phyloP scores from a whole-genome alignment of 1,284 basidiomycete genomes.

The Ceratobasidium sp. region DNA sequence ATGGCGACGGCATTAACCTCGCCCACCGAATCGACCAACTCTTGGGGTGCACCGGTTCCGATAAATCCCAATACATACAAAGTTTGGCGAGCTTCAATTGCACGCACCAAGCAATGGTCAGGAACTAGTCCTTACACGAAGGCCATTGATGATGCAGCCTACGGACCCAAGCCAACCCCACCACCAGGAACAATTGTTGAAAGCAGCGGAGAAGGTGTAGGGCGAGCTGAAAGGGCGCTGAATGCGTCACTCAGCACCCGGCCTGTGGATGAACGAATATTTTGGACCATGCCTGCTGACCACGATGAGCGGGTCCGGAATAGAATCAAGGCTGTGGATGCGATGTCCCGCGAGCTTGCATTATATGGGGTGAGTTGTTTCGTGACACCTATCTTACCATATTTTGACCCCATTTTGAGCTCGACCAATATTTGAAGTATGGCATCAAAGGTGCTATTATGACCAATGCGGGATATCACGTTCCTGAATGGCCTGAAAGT shows the following conservation, averaged over 20 bases:
- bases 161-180: slow-evolving; percentile 7
- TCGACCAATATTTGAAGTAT: slow-evolving; percentile 39
- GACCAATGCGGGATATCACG: slow-evolving; percentile 41
- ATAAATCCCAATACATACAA: slow-evolving; percentile 14
- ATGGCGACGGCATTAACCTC: slow-evolving; percentile 8
- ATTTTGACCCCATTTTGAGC: background rate
- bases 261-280: slow-evolving; percentile 37
- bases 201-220: slow-evolving; percentile 32
- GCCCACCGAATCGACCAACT: background rate
- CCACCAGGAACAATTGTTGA: slow-evolving; percentile 28
- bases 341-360: slow-evolving; percentile 39
- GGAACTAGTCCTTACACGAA: slow-evolving; percentile 18
- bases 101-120: slow-evolving; percentile 1
- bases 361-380: slow-evolving; percentile 34
- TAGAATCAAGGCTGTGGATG: slow-evolving; percentile 37
- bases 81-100: slow-evolving; percentile 23
- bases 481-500: slow-evolving; percentile 31
- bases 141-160: slow-evolving; percentile 19
- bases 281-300: slow-evolving; percentile 41
- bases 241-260: slow-evolving; percentile 26
- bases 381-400: background rate
- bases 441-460: slow-evolving; percentile 41
- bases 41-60: background rate
- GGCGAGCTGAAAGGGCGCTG: slow-evolving; percentile 21
- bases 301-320: slow-evolving; percentile 41